Evolutionary conservation across 768 basidiomycete genomes (phyloP), one percentile per base, ranked within the genome.

Genomic region (Termitomyces sp.): DNA sequence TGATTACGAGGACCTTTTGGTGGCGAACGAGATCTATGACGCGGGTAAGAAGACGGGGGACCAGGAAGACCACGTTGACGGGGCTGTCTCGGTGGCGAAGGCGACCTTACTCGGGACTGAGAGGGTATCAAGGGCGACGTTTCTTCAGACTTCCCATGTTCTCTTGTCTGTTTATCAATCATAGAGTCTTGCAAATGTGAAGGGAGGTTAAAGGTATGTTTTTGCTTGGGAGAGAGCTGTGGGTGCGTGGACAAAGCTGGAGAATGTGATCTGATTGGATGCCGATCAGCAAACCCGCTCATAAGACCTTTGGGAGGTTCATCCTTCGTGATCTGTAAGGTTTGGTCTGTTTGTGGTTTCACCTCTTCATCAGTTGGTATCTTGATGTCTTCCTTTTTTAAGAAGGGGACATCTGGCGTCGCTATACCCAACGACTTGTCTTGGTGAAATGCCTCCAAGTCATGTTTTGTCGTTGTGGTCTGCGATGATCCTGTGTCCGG

Each of bases 1-100:
- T 48, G 24, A 50, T 65, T 69, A 24, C 77, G 76, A 46, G 79
- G 79, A 1, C 76, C 79, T 58, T 76, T 72, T 20, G 79, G 78
- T 12, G 79, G 79, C 4, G 78, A 78, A 35, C 74, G 75, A 39
- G 71, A 66, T 42, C 53, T 22, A 39, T 70, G 68, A 53, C 63
- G 66, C 13, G 67, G 67, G 48, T 68, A 63, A 60, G 53, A 64
- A 60, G 52, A 46, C 7, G 58, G 63, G 9, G 65, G 66, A 9
- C 49, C 42, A 15, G 61, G 63, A 24, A 59, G 57, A 40, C 48
- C 64, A 50, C 66, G 64, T 46, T 63, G 50, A 8, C 67, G 66
- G 9, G 71, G 65, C 38, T 72, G 67, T 62, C 65, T 66, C 53
- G 70, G 66, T 42, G 69, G 69, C 50, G 69, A 59, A 55, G 68